Conservation (phyloP, 495 filamentous ascomycete genomes). For the Penicillium egyptiacum region DNA sequence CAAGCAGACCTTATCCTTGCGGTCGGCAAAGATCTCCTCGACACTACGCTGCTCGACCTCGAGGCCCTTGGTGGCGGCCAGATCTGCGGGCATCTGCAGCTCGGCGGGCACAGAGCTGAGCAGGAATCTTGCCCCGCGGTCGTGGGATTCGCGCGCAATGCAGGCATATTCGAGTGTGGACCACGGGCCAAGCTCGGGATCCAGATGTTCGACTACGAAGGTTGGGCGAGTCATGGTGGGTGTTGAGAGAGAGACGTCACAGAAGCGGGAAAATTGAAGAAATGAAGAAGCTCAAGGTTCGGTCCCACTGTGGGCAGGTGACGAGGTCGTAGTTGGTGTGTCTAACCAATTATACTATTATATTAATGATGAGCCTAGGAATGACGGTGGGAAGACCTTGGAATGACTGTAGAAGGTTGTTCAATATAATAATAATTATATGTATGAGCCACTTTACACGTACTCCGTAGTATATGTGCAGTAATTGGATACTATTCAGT, state of each 20-base stretch:
- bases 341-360: not conserved
- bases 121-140: slow-evolving; percentile 66
- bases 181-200: slow-evolving; percentile 92
- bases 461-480: too few species aligned
- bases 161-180: slow-evolving; percentile 85
- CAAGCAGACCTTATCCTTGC: slow-evolving; percentile 74
- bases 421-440: not conserved
- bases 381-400: not conserved
- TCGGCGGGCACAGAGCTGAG: slow-evolving; percentile 76
- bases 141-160: slow-evolving; percentile 77
- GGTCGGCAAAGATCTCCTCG: slow-evolving; percentile 69
- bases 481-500: too few species aligned
- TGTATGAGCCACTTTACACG: too few species aligned
- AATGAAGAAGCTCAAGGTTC: slow-evolving; percentile 4
- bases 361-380: not conserved
- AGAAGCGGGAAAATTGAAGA: not conserved
- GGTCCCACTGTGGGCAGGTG: slow-evolving; percentile 5
- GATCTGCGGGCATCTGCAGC: slow-evolving; percentile 63
- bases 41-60: slow-evolving; percentile 69
- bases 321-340: not conserved
- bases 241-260: slow-evolving; percentile 4
- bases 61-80: slow-evolving; percentile 61
- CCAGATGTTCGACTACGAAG: slow-evolving; percentile 90
- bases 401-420: not conserved
- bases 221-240: slow-evolving; percentile 51